A percentile compares a stretch with the other conserved stretches of the same genome.
These are phyloP conservation scores for Coniosporium apollinis DNA, from an alignment of 495 filamentous ascomycete genomes.

Conservation along the genomic window DNA sequence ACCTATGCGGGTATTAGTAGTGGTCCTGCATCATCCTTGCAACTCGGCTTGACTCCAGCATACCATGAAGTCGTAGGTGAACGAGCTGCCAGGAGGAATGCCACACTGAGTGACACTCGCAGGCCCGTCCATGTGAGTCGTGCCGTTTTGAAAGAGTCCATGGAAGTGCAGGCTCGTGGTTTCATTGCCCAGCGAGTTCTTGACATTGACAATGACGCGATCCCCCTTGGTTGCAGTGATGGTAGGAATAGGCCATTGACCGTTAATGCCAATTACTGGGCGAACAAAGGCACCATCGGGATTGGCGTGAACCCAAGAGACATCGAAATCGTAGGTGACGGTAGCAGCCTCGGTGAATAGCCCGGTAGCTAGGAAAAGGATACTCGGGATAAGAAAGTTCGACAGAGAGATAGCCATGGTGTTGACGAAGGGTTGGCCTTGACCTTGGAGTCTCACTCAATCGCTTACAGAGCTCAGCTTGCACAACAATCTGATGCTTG, in stretches of 20 bases:
- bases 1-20: slow-evolving; percentile 21
- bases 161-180: slow-evolving; percentile 63
- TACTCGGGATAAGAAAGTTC: slow-evolving; percentile 18
- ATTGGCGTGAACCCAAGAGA: slow-evolving; percentile 65
- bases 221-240: slow-evolving; percentile 59
- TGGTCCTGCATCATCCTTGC: too few relatives aligned
- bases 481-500: too few relatives aligned
- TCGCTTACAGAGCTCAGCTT: too few relatives aligned
- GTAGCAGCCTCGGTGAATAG: slow-evolving; percentile 37
- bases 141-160: slow-evolving; percentile 56
- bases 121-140: slow-evolving; percentile 60
- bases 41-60: slow-evolving; percentile 6
- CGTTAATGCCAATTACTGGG: slow-evolving; percentile 65
- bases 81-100: slow-evolving; percentile 41
- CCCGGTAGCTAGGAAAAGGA: slow-evolving; percentile 21
- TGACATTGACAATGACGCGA: slow-evolving; percentile 48
- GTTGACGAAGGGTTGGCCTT: too few relatives aligned
- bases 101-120: slow-evolving; percentile 51
- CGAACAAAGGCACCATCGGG: slow-evolving; percentile 56
- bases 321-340: slow-evolving; percentile 60
- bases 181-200: slow-evolving; percentile 58
- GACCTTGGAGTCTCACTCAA: too few relatives aligned
- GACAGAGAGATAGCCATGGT: slow-evolving; percentile 25
- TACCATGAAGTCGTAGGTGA: slow-evolving; percentile 68
- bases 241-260: slow-evolving; percentile 55